Evolutionary conservation across 306 rosid genomes (phyloP), one percentile per base, ranked within the genome.

Genomic region (Fagus sylvatica): DNA sequence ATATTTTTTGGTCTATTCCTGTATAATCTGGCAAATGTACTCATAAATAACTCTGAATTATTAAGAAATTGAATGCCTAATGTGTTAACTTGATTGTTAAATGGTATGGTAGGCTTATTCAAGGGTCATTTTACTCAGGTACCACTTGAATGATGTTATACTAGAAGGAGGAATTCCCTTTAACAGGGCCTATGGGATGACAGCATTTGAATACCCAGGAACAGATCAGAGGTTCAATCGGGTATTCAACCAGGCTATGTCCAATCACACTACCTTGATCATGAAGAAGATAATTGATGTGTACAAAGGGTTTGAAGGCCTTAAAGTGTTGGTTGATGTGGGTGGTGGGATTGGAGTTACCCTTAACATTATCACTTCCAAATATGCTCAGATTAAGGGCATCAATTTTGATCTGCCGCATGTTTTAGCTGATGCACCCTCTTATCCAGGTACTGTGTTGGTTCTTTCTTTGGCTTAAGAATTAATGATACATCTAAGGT

Each of bases 91-190:
- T 64, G 28, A 22, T 22, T 22, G 2, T 64, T 61, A 13, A 13
- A 61, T 34, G 42, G 17, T 33, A 15, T 61, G 16, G 12, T 39
- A n/a, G 32, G 71, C 71, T 66, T 39, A n/a, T 66, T 66, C 39
- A n/a, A 32, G 48, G 48, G 41, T 55, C 61, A 32, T 61, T 43
- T 5, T 15, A 1, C 37, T 8, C 73, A 78, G 77, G 82, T 78
- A 46, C 72, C 82, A 72, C 70, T 71, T 78, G 77, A 72, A 71
- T 49, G 77, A 78, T 60, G 72, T 39, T 2, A 51, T 78, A 33
- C 64, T 78, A 13, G 82, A 78, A 49, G 82, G 82, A 5, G 82
- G 82, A 28, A 72, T 78, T 78, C 82, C 82, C 28, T 78, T 78
- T 15, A 61, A 71, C 53, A 71, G 77, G 54, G 72, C 72, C 1